phyloP scores from a whole-genome alignment of 805 yeast genomes.

The Suhomyces prunicola region DNA sequence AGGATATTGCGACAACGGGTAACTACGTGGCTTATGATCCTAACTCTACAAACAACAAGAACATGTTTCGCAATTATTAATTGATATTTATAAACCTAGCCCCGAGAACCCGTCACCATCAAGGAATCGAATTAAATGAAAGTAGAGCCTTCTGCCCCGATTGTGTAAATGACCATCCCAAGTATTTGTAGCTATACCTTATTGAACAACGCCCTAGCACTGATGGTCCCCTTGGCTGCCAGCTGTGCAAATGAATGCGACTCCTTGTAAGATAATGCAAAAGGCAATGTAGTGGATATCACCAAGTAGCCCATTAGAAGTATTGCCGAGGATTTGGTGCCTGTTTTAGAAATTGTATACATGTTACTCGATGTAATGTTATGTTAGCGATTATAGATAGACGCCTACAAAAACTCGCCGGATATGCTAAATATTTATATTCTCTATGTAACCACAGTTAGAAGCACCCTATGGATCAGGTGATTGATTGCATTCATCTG shows the following conservation, averaged over 20 bases:
- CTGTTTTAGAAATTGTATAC: slow-evolving; percentile 19
- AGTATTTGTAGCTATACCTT: slow-evolving; percentile 19
- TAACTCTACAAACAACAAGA: not conserved
- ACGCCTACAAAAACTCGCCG: not conserved
- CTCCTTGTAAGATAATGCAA: slow-evolving; percentile 40
- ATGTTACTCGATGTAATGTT: slow-evolving; percentile 14
- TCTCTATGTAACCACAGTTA: slow-evolving; percentile 5
- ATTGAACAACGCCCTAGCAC: slow-evolving; percentile 34
- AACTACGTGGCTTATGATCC: not conserved
- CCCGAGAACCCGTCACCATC: slow-evolving; percentile 1
- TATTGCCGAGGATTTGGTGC: slow-evolving; percentile 18
- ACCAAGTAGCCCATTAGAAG: slow-evolving; percentile 39
- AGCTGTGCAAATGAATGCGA: slow-evolving; percentile 13
- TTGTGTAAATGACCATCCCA: not conserved
- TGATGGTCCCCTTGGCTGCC: slow-evolving; percentile 32
- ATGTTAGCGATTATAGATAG: not conserved
- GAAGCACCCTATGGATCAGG: slow-evolving; percentile 4
- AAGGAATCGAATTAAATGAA: not conserved
- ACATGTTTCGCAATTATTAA: not conserved
- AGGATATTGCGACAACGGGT: not conserved
- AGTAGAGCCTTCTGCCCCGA: not conserved
- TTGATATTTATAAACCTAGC: not conserved
- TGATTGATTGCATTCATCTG: slow-evolving; percentile 1
- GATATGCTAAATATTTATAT: slow-evolving; percentile 1
- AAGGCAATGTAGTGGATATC: slow-evolving; percentile 38